Base-by-base conservation (phyloP, 2,329 filamentous ascomycete genomes). In the Pestalotiopsis sp. region DNA sequence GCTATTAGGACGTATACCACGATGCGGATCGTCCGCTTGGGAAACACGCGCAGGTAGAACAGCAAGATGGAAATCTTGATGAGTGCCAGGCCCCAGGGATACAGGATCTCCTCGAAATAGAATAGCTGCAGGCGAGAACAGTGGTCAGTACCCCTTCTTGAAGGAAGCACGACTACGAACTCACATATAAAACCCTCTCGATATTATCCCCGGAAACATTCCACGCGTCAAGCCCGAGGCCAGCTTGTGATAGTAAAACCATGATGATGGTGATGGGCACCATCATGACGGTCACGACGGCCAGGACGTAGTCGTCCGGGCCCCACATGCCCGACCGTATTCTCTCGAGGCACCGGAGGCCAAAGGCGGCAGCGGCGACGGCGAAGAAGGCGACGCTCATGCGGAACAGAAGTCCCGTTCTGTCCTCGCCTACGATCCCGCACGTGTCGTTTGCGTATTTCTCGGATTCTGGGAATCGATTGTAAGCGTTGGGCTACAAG, bases 41-140 rank as follows among this genome's bases (percentile, higher is more conserved):
- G 70, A 38, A 75, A 75, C 57, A 77, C 71, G 14, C 71, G 68
- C n/a, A 73, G 68, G 67, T 77, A 77, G 63, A 76, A 74, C 17
- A 75, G 68, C 14, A 76, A 70, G 40, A 77, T 75, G 20, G 72
- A 74, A 52, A 75, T 70, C 62, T 76, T 77, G 49, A 69, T 71
- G 17, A 76, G 25, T 13, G 14, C 36, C 25, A 68, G 45, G 12
- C 27, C 41, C 9, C 38, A 40, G 14, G 45, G 23, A 12, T 68
- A 68, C 1, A 68, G n/a, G 4, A 68, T 23, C 31, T 62, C 66
- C n/a, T 66, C 64, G 23, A 45, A 66, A 17, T 57, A 66, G 14
- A 66, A 66, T 25, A 57, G 31, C 64, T 66, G 25, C 23, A 14
- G 13, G 1, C 4, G 4, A 62, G 14, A 52, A 52, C 4, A n/a